Conservation (phyloP, 257 asterid genomes). For the Jacaranda copaia region DNA sequence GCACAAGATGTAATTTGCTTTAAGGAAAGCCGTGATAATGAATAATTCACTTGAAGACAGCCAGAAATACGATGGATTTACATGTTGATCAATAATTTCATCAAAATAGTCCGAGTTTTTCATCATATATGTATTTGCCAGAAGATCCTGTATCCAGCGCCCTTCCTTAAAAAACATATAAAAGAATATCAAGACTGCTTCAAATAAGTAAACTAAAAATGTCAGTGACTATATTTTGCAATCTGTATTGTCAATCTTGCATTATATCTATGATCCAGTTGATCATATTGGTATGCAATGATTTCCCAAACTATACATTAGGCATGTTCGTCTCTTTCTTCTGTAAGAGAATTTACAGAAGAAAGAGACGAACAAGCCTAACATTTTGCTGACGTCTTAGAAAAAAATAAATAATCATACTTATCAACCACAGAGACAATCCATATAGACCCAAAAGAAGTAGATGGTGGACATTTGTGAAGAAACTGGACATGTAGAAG, state of each 20-base stretch:
- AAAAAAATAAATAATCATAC: neutral
- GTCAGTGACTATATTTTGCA: neutral
- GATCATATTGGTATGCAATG: neutral
- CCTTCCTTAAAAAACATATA: slow-evolving; percentile 8
- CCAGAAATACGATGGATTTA: neutral
- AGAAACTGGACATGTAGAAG: neutral
- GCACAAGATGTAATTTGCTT: slow-evolving; percentile 17
- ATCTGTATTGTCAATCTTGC: neutral
- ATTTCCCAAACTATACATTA: neutral
- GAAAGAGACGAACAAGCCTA: neutral
- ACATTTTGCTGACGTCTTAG: neutral
- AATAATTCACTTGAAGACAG: slow-evolving; percentile 9
- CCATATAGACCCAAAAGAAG: slow-evolving; percentile 5
- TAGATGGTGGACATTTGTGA: neutral
- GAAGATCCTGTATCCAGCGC: neutral
- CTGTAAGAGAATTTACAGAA: too few relatives aligned
- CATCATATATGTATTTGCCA: slow-evolving; percentile 21
- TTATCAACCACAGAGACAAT: neutral
- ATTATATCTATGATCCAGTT: neutral
- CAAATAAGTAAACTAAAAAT: neutral
- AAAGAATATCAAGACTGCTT: neutral
- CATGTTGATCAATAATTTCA: neutral
- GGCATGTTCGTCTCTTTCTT: too few relatives aligned
- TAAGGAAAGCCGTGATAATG: neutral
- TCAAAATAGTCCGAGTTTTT: slow-evolving; percentile 9